phyloP scores from a whole-genome alignment of 1,284 basidiomycete genomes.

The Puccinia brachypodii region DNA sequence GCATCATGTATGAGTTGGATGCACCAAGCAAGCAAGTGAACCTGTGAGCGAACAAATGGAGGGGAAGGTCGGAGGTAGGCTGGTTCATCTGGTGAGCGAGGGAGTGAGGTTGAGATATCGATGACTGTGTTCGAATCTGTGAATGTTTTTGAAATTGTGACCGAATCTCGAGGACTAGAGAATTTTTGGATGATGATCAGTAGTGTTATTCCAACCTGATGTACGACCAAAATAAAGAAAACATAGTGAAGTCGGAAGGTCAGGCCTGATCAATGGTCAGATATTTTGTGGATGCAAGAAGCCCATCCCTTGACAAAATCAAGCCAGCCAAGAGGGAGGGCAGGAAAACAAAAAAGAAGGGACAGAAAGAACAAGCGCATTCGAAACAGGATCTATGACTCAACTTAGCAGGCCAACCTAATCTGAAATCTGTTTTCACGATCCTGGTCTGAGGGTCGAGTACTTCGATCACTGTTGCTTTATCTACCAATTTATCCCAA shows the following conservation, averaged over 20 bases:
- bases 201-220: conserved; percentile 51
- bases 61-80: conserved; percentile 89
- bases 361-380: conserved; percentile 68
- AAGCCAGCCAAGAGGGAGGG: neutral
- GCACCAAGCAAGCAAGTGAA: conserved; percentile 87
- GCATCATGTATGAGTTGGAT: conserved; percentile 63
- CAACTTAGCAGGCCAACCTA: conserved; percentile 49
- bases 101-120: conserved; percentile 91
- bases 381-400: conserved; percentile 59
- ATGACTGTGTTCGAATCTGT: conserved; percentile 79
- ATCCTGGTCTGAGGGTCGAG: conserved; percentile 40
- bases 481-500: conserved; percentile 47
- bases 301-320: neutral
- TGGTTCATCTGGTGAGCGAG: conserved; percentile 86
- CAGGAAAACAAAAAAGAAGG: conserved; percentile 66
- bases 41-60: conserved; percentile 87
- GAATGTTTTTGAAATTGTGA: conserved; percentile 82
- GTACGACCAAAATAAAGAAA: conserved; percentile 45
- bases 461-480: conserved; percentile 29
- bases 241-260: conserved; percentile 65
- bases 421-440: conserved; percentile 46
- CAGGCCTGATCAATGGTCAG: conserved; percentile 18
- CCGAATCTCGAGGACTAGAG: conserved; percentile 79
- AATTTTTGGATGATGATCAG: conserved; percentile 40
- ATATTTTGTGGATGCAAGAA: neutral